A percentile compares a stretch with the other conserved stretches of the same genome.
These are phyloP conservation scores for Paracamarosporium sp. DNA, from an alignment of 2,329 filamentous ascomycete species.

Conservation along the genomic window DNA sequence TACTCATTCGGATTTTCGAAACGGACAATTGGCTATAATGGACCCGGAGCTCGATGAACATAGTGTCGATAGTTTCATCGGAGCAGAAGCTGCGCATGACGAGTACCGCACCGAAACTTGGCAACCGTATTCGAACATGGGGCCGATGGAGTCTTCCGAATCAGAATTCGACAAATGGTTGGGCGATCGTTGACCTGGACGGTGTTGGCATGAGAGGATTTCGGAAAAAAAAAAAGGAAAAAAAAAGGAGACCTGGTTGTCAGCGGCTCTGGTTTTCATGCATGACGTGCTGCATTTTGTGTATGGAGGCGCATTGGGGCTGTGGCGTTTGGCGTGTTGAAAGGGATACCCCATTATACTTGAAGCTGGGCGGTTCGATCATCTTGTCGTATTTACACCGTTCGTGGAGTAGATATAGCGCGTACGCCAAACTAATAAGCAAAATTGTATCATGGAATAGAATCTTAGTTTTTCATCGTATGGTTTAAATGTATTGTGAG, in stretches of 20 bases:
- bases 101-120: slow-evolving; percentile 44
- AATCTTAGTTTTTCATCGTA: too few relatives aligned
- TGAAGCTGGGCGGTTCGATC: background rate
- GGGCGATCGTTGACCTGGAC: slow-evolving; percentile 25
- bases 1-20: slow-evolving; percentile 34
- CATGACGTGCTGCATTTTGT: background rate
- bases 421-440: background rate
- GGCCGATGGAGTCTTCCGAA: slow-evolving; percentile 44
- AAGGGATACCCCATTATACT: slow-evolving; percentile 1
- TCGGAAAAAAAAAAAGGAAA: background rate
- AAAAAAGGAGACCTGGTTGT: too few relatives aligned
- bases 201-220: too few relatives aligned
- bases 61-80: slow-evolving; percentile 34
- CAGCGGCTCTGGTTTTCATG: background rate
- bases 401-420: too few relatives aligned
- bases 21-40: slow-evolving; percentile 40
- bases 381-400: background rate
- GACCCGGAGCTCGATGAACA: slow-evolving; percentile 36
- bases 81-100: slow-evolving; percentile 25
- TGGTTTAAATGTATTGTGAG: too few relatives aligned
- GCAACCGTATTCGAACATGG: slow-evolving; percentile 42
- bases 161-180: slow-evolving; percentile 58
- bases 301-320: background rate
- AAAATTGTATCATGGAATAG: background rate
- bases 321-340: background rate